Evolutionary conservation across 75 land plant species (phyloP), one percentile per base, ranked within the genome.

Genomic region (Cryptomeria japonica): DNA sequence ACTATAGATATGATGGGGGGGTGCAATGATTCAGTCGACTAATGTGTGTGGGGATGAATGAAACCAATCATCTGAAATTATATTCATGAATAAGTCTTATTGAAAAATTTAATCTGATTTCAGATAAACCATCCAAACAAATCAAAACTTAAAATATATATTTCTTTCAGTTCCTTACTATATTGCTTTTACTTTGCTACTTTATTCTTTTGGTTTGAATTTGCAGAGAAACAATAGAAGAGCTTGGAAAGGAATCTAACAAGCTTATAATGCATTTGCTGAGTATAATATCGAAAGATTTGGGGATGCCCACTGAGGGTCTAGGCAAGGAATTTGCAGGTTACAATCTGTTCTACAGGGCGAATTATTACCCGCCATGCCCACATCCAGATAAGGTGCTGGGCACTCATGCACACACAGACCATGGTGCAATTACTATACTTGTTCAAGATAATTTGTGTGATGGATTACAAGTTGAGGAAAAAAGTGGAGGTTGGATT

Each of bases 341-440:
- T 14, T 44, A 55, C 18, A 73, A 88, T 37, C 49, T 88, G 14
- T 37, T 88, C 53, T 28, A 88, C 64, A 25, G 90, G 11, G 36
- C 89, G 22, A 89, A 89, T 44, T 89, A 87, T 19, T 89, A 88
- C 87, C 90, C 90, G 25, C 89, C 90, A 22, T 89, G 89, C 39
- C 90, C 89, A 18, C 72, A 88, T 5, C 90, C 90, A n/a, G 90
- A 88, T 38, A 73, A 88, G 15, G 73, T 76, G 10, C 86, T 88
- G 16, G 90, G 86, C 31, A 31, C 72, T 34, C 86, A 87, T 46
- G 83, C 58, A 19, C 88, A 87, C 51, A 75, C 87, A 72, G 76
- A 72, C 76, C 76, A 72, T 3, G 36, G 76, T 11, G 36, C 76
- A 11, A 32, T 72, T 32, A 87, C 80, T 18, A 87, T 76, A 55